Percentiles rank a stretch among this genome's conserved stretches.
Conservation (phyloP, 2,329 filamentous ascomycete genomes). For the Cordyceps militaris region DNA sequence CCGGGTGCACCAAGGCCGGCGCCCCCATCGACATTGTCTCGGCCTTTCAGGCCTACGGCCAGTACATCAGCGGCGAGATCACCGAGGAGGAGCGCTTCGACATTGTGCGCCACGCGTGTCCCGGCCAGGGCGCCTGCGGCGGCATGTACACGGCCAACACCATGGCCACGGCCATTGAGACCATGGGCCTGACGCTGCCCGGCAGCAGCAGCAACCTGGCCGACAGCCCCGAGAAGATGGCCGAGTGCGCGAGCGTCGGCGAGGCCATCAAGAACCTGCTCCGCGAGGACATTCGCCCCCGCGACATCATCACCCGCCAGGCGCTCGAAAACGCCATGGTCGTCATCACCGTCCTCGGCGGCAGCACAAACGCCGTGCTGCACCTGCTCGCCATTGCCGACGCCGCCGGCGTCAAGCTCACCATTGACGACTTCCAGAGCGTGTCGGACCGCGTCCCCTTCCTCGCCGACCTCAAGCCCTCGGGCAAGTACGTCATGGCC, state of each 20-base stretch:
- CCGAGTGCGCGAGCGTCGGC: constrained; percentile 67
- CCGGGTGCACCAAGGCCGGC: constrained; percentile 74
- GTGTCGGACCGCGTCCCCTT: constrained; percentile 74
- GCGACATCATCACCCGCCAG: constrained; percentile 70
- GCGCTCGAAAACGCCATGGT: constrained; percentile 84
- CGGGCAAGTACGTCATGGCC: constrained; percentile 81
- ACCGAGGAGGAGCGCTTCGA: constrained; percentile 83
- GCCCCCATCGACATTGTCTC: constrained; percentile 87
- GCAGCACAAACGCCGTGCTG: constrained; percentile 79
- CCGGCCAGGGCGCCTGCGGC: constrained; percentile 52
- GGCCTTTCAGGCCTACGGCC: constrained; percentile 95
- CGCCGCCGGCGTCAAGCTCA: constrained; percentile 72
- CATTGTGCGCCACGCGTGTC: constrained; percentile 69
- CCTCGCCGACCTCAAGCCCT: constrained; percentile 77
- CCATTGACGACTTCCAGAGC: constrained; percentile 78
- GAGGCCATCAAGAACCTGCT: constrained; percentile 68
- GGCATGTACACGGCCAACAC: constrained; percentile 85
- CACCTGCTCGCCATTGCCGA: constrained; percentile 81
- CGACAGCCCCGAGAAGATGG: constrained; percentile 61
- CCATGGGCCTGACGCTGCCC: constrained; percentile 75
- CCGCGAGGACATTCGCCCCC: constrained; percentile 68
- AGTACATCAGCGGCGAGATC: constrained; percentile 77
- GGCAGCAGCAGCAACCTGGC: constrained; percentile 76
- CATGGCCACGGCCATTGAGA: constrained; percentile 77
- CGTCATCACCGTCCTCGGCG: constrained; percentile 73